Conservation (phyloP, 2,329 filamentous ascomycete species). For the Balansia obtecta region DNA sequence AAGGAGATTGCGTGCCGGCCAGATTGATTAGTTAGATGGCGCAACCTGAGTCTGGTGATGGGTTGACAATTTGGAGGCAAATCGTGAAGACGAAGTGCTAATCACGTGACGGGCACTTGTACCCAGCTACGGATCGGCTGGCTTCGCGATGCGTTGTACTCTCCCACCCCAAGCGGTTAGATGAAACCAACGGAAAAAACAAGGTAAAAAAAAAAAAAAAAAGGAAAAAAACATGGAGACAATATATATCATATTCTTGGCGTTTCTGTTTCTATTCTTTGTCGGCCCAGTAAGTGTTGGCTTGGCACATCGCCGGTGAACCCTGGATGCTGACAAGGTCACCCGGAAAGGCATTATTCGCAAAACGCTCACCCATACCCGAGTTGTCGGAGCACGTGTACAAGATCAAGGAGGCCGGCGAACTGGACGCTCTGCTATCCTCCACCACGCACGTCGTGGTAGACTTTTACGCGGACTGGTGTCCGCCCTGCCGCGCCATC, state of each 20-base stretch:
- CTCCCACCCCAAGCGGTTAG: too few species aligned
- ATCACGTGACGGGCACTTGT: too few species aligned
- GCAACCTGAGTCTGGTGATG: too few species aligned
- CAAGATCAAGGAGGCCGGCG: conserved; percentile 16
- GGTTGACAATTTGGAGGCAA: too few species aligned
- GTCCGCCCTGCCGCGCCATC: conserved; percentile 35
- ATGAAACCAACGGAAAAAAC: not conserved
- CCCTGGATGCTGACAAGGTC: not conserved
- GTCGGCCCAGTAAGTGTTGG: not conserved
- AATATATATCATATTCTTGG: not conserved
- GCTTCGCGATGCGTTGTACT: too few species aligned
- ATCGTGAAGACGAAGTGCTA: too few species aligned
- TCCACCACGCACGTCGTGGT: conserved; percentile 29
- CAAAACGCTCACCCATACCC: conserved; percentile 19
- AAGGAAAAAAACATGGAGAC: too few species aligned
- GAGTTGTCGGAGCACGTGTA: conserved; percentile 27
- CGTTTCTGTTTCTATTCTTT: not conserved
- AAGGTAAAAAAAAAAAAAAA: too few species aligned
- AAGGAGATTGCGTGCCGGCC: too few species aligned
- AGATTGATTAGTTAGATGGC: too few species aligned
- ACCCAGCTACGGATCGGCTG: too few species aligned
- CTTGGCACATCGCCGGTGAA: too few species aligned
- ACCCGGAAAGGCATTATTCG: not conserved
- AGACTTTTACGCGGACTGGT: conserved; percentile 40
- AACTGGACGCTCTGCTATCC: conserved; percentile 26